Evolutionary conservation across 345 rosid species (phyloP), one percentile per base, ranked within the genome.

Genomic region (Salix exigua): DNA sequence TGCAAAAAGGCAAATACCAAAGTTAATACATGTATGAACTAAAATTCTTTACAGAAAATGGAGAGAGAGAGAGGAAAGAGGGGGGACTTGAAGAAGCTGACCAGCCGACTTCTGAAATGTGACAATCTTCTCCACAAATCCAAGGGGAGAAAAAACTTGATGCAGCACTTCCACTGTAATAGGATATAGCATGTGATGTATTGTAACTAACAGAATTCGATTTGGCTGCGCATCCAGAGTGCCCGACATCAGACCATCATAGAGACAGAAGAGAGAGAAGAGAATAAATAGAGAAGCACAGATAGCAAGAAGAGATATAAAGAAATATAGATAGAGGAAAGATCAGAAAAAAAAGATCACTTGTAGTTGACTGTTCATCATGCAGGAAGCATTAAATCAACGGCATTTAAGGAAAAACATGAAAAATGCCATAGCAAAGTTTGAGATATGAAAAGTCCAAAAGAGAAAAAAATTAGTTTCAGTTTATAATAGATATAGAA

Each of bases 71-170:
- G 17, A 51, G 53, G 62, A 17, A 26, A 23, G 69, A 37, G 76
- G 40, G 67, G 46, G 66, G 73, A 72, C 68, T 71, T 71, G 72
- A 76, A 75, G 80, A 51, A 80, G 77, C 98, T 91, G 92, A 93
- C 94, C 97, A 85, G 98, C 98, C 66, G 97, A 94, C 95, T 94
- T 94, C 89, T 94, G 98, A 84, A 94, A 94, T 12, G 98, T 94
- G 88, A 94, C 97, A 40, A 94, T 90, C 95, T 94, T 94, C 89
- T 94, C 98, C 80, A 91, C 97, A 86, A 81, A 88, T 84, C 98
- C 98, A 89, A 88, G 84, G 74, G 97, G 92, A 86, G 95, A 91
- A 85, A 94, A 91, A 81, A 94, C 95, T 88, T 89, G 98, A 79
- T 94, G 98, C 83, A 94, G 95, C 79, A 91, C 97, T 71, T 94